Base-by-base conservation (phyloP, 1,284 basidiomycete genomes). In the Earliella scabrosa region DNA sequence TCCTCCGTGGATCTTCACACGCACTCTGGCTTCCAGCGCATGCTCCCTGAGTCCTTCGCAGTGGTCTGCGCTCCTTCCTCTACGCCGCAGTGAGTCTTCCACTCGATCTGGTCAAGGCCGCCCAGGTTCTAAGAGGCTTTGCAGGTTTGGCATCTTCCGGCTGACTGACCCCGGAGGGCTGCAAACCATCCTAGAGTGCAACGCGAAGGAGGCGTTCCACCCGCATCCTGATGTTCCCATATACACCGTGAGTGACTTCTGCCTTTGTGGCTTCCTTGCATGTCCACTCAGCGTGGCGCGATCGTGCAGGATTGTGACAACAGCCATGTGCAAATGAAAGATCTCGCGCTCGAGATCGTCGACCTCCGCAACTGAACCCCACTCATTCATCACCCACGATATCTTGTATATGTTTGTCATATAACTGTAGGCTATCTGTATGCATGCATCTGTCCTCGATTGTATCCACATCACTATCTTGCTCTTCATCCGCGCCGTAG, bases 1-100 rank as follows among this genome's bases (percentile, higher is more conserved):
- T 92, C 90, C 7, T 93, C 91, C 21, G 85, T 93, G 11, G 93
- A 95, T 70, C 73, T 96, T 36, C 94, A 96, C 66, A 95, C 93
- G 2, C 93, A 96, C 68, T 87, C 90, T 1, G 86, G 83, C 6
- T 96, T 94, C 73, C 93, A 96, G 63, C 72, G 84, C 23, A 93
- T 93, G 86, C 79, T 96, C 3, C 90, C 90, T 0, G 94, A 96
- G 69, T 93, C 92, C 0, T 91, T 96, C 65, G 94, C 94, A 0
- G 91, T 96, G 44, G 94, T 96, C 13, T 95, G 93, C 66, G 91
- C 93, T 2, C 94, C 93, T 0, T 83, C 82, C 52, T 86, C 83
- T 2, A 83, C 80, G 21, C 93, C 93, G 0, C 88, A 84, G 91
- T 92, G 70, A 35, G 83, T 56, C n/a, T 23, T 26, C 18, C n/a